Evolutionary conservation across 495 filamentous ascomycete genomes (phyloP).

Genomic region (Jackrogersella minutella): DNA sequence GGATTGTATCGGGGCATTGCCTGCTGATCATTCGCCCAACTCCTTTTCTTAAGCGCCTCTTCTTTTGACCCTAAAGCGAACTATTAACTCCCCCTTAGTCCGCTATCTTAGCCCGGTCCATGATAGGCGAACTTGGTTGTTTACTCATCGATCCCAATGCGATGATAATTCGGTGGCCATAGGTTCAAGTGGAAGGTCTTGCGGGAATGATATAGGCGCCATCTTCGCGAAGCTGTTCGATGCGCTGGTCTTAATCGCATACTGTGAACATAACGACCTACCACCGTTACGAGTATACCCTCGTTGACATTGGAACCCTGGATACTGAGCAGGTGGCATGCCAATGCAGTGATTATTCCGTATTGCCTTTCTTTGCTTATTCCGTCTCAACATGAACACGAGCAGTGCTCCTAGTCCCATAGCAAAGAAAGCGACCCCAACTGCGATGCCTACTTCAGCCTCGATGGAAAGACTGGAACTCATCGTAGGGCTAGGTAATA

Average conservation of each 20-base stretch:
- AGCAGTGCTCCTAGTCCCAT: too few relatives aligned
- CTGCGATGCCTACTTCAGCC: not conserved
- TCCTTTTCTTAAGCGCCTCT: not conserved
- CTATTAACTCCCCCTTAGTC: too few relatives aligned
- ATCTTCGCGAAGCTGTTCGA: not conserved
- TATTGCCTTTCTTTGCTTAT: too few relatives aligned
- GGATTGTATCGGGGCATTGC: not conserved
- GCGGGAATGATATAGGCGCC: not conserved
- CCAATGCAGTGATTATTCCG: too few relatives aligned
- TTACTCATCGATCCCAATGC: not conserved
- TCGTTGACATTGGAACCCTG: slow-evolving; percentile 2
- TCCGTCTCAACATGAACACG: too few relatives aligned
- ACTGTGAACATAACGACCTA: not conserved
- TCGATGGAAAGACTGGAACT: not conserved
- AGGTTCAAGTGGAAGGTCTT: slow-evolving; percentile 1
- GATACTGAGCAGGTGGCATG: slow-evolving; percentile 18
- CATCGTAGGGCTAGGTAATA: not conserved
- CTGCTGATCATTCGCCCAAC: not conserved
- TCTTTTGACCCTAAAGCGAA: too few relatives aligned
- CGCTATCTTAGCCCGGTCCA: too few relatives aligned
- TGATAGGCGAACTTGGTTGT: not conserved
- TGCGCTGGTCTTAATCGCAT: not conserved
- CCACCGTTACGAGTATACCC: not conserved
- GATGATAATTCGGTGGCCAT: not conserved
- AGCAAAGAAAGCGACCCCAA: too few relatives aligned